These are phyloP conservation scores for Colletotrichum paranaense DNA, from an alignment of 2,329 filamentous ascomycete genomes.

Conservation along the genomic window DNA sequence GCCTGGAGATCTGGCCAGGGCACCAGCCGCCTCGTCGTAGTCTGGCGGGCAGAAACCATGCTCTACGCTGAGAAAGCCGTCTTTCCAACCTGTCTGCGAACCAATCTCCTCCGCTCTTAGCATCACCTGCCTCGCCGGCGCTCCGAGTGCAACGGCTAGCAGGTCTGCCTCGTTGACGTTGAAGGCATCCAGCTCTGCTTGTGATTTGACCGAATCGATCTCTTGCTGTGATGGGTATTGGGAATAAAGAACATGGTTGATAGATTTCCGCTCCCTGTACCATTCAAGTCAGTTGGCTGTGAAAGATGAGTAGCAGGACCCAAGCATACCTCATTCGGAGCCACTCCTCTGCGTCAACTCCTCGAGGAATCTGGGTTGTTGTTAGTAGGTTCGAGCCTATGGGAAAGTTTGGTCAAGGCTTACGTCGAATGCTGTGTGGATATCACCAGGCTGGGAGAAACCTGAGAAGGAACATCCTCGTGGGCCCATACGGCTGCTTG, in stretches of 20 bases:
- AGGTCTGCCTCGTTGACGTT: conserved; percentile 60
- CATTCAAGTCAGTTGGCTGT: conserved; percentile 11
- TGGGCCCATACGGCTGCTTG: conserved; percentile 39
- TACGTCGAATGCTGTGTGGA: conserved; percentile 50
- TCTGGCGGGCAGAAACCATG: conserved; percentile 64
- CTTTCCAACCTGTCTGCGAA: conserved; percentile 60
- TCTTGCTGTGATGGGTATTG: conserved; percentile 54
- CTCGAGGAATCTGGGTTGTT: conserved; percentile 53
- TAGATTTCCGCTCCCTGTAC: conserved; percentile 55
- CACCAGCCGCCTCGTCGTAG: conserved; percentile 59
- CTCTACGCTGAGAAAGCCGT: conserved; percentile 62
- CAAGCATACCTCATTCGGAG: conserved; percentile 52
- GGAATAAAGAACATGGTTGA: conserved; percentile 59
- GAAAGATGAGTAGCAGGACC: background rate
- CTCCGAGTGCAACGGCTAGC: conserved; percentile 63
- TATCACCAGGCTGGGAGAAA: conserved; percentile 43
- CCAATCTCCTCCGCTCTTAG: conserved; percentile 64
- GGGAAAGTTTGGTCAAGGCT: conserved; percentile 29
- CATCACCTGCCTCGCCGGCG: conserved; percentile 65
- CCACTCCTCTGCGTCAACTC: conserved; percentile 58
- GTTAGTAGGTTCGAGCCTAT: background rate
- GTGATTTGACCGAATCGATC: conserved; percentile 51
- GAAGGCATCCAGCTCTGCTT: conserved; percentile 55
- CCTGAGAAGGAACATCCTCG: conserved; percentile 47
- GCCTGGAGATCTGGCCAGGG: conserved; percentile 58